phyloP scores from a whole-genome alignment of 352 stramenopile species.

The Phytophthora pisi region DNA sequence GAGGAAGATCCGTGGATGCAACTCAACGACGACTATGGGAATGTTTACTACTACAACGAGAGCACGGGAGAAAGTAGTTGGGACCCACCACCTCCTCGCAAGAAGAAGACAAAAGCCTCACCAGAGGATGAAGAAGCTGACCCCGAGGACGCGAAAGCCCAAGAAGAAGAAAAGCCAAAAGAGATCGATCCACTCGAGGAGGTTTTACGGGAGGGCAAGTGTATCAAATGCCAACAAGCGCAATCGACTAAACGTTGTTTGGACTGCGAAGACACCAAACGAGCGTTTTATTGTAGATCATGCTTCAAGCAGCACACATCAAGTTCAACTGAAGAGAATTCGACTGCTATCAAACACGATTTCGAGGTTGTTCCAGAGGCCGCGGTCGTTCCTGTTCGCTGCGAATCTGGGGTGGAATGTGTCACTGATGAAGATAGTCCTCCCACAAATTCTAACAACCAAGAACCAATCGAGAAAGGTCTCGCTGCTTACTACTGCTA shows the following conservation, averaged over 20 bases:
- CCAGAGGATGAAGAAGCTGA: constrained; percentile 4
- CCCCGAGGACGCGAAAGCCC: background rate
- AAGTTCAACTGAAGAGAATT: constrained; percentile 9
- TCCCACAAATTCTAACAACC: constrained; percentile 1
- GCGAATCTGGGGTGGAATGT: constrained; percentile 34
- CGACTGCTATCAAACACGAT: constrained; percentile 42
- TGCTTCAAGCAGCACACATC: constrained; percentile 68
- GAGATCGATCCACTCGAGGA: constrained; percentile 19
- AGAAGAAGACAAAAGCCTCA: constrained; percentile 7
- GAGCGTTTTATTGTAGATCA: constrained; percentile 44
- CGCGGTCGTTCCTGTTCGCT: constrained; percentile 26
- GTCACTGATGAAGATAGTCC: constrained; percentile 9
- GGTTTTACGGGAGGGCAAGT: constrained; percentile 35
- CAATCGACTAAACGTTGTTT: constrained; percentile 62
- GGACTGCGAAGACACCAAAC: constrained; percentile 40
- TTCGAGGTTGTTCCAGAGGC: constrained; percentile 56
- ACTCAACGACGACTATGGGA: constrained; percentile 49
- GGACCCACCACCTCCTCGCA: constrained; percentile 39
- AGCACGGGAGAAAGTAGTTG: constrained; percentile 56
- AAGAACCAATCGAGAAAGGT: constrained; percentile 6
- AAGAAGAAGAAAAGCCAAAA: constrained; percentile 11
- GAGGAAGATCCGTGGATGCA: constrained; percentile 37
- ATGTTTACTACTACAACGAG: constrained; percentile 74
- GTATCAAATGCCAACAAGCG: constrained; percentile 40
- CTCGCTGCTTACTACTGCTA: constrained; percentile 54